Conservation (phyloP, 768 basidiomycete species). For the Rhodotorula diobovata region DNA sequence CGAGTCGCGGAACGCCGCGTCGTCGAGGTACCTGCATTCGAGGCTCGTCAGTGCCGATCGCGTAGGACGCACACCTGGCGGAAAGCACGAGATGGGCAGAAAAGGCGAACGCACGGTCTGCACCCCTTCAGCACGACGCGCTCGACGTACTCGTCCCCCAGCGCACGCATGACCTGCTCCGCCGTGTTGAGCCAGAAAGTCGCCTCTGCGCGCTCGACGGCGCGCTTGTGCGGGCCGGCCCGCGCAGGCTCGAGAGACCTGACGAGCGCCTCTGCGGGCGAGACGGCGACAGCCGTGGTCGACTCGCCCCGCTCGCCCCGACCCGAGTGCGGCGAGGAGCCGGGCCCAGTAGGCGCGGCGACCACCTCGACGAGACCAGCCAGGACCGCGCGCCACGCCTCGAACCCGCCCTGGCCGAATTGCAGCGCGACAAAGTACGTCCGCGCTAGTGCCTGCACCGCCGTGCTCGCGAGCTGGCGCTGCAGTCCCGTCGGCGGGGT, state of each 20-base stretch:
- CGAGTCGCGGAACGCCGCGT: constrained; percentile 62
- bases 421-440: constrained; percentile 72
- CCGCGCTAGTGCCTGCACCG: constrained; percentile 60
- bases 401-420: constrained; percentile 68
- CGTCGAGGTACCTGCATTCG: constrained; percentile 57
- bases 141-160: constrained; percentile 57
- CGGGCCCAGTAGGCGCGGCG: constrained; percentile 49
- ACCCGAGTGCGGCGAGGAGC: too few relatives aligned
- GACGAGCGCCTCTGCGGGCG: constrained; percentile 18
- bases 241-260: not conserved
- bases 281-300: too few relatives aligned
- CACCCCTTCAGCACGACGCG: constrained; percentile 60
- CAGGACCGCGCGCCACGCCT: constrained; percentile 68
- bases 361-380: constrained; percentile 74
- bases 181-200: constrained; percentile 69
- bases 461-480: constrained; percentile 54
- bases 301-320: too few relatives aligned
- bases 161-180: constrained; percentile 68
- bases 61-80: not conserved
- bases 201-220: constrained; percentile 48
- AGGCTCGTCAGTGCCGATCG: too few relatives aligned
- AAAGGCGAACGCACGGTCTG: constrained; percentile 56
- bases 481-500: constrained; percentile 10
- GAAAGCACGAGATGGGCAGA: not conserved
- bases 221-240: constrained; percentile 1